Percentiles rank a stretch among this genome's conserved stretches.
Evolutionary conservation across 345 rosid species (phyloP).

Genomic region (Linum tenue): DNA sequence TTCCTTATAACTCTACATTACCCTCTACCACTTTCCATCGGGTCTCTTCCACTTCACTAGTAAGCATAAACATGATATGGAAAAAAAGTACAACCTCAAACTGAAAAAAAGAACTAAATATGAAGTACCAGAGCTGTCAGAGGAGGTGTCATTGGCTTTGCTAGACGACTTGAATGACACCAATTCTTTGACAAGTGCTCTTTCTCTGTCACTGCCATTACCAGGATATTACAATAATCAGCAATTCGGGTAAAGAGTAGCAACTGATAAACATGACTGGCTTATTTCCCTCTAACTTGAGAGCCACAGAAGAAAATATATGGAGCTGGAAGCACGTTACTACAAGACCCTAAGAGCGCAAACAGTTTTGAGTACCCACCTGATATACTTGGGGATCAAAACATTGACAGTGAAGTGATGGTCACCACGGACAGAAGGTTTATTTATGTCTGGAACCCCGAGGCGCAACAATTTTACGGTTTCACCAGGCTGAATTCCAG

Average conservation of each 20-base stretch:
- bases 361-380: conserved; percentile 29
- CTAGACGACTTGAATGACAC: conserved; percentile 40
- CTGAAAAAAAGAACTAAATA: background rate
- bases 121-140: conserved; percentile 26
- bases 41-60: too few relatives aligned
- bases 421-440: conserved; percentile 69
- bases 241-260: background rate
- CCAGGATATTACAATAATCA: conserved; percentile 3
- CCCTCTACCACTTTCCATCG: too few relatives aligned
- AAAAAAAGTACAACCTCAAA: background rate
- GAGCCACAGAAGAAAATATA: background rate
- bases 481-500: conserved; percentile 84
- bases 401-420: conserved; percentile 67
- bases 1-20: too few relatives aligned
- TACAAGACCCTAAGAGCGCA: background rate
- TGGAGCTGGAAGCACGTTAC: background rate
- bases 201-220: conserved; percentile 52
- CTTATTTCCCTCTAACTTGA: conserved; percentile 3
- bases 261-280: background rate
- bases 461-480: conserved; percentile 41
- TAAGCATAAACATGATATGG: too few relatives aligned
- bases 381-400: conserved; percentile 62
- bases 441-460: conserved; percentile 84
- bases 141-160: conserved; percentile 23
- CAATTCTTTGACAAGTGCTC: conserved; percentile 52